These are phyloP conservation scores for Plasmopara viticola DNA, from an alignment of 352 stramenopile genomes.

Conservation along the genomic window DNA sequence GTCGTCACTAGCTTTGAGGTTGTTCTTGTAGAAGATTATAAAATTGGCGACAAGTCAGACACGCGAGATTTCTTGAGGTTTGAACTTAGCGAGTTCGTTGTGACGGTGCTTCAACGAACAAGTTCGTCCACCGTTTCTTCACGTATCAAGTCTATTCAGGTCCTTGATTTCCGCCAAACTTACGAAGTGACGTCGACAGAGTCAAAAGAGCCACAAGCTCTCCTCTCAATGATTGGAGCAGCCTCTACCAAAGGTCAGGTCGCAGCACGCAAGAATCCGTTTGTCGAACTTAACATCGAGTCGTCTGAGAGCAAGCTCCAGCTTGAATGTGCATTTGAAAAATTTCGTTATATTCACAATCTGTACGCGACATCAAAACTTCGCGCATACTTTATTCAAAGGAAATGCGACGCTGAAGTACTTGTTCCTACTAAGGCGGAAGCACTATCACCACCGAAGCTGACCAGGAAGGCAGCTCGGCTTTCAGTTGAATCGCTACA, in stretches of 20 bases:
- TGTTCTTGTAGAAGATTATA: conserved; percentile 27
- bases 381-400: conserved; percentile 49
- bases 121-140: conserved; percentile 43
- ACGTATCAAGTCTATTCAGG: conserved; percentile 54
- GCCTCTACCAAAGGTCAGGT: conserved; percentile 6
- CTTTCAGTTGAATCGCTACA: conserved; percentile 14
- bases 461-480: conserved; percentile 8
- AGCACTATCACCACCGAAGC: conserved; percentile 6
- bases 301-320: conserved; percentile 47
- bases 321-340: conserved; percentile 47
- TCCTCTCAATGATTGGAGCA: conserved; percentile 22
- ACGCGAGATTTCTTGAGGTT: conserved; percentile 64
- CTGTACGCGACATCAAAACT: conserved; percentile 56
- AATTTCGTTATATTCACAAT: conserved; percentile 72
- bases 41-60: conserved; percentile 21
- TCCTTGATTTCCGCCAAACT: conserved; percentile 59
- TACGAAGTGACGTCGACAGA: conserved; percentile 9
- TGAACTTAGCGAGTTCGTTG: conserved; percentile 57
- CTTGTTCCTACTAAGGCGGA: conserved; percentile 5
- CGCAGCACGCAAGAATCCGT: conserved; percentile 17
- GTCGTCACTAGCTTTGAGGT: conserved; percentile 54
- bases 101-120: conserved; percentile 54
- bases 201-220: conserved; percentile 23
- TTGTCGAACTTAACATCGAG: conserved; percentile 55
- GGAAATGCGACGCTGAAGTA: conserved; percentile 1